A percentile compares a stretch with the other conserved stretches of the same genome.
These are phyloP conservation scores for Starmerella apis DNA, from an alignment of 805 yeast genomes.

Conservation along the genomic window DNA sequence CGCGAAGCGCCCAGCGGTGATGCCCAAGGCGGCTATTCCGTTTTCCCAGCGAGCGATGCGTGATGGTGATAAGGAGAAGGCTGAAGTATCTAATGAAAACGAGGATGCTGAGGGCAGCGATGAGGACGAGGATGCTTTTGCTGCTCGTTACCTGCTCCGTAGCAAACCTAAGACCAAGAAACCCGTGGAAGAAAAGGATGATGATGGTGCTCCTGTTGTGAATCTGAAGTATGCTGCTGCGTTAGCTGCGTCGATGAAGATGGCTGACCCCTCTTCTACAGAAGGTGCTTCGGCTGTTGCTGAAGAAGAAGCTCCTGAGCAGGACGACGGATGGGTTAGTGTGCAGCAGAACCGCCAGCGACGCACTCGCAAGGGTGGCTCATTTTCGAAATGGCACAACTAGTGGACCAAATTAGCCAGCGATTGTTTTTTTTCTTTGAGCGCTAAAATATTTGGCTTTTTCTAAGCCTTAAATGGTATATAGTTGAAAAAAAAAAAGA, in stretches of 20 bases:
- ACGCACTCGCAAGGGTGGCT: slow-evolving; percentile 22
- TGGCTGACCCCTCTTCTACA: slow-evolving; percentile 14
- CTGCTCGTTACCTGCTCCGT: slow-evolving; percentile 24
- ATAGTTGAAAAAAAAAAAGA: no score
- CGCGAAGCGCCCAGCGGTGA: slow-evolving; percentile 22
- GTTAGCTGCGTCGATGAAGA: slow-evolving; percentile 25
- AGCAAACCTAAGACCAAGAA: slow-evolving; percentile 18
- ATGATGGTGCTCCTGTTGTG: slow-evolving; percentile 20
- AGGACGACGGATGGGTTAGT: slow-evolving; percentile 26
- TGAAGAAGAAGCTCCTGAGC: slow-evolving; percentile 13
- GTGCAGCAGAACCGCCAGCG: slow-evolving; percentile 23
- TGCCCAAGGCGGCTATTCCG: slow-evolving; percentile 25
- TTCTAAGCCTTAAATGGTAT: no score
- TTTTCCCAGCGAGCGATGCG: slow-evolving; percentile 21
- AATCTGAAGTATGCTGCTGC: slow-evolving; percentile 26
- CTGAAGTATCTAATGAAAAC: background rate
- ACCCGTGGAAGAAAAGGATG: slow-evolving; percentile 10
- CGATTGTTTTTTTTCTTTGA: no score
- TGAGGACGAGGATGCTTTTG: slow-evolving; percentile 28
- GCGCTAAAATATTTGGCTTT: no score
- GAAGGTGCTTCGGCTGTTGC: slow-evolving; percentile 10
- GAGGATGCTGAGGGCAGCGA: slow-evolving; percentile 12
- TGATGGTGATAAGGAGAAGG: slow-evolving; percentile 6
- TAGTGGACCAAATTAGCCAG: background rate
- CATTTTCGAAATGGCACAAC: slow-evolving; percentile 22